Percentiles rank a stretch among this genome's conserved stretches.
These are phyloP conservation scores for Dictyostelium capitatum DNA, from an alignment of 78 protist species.

Conservation along the genomic window DNA sequence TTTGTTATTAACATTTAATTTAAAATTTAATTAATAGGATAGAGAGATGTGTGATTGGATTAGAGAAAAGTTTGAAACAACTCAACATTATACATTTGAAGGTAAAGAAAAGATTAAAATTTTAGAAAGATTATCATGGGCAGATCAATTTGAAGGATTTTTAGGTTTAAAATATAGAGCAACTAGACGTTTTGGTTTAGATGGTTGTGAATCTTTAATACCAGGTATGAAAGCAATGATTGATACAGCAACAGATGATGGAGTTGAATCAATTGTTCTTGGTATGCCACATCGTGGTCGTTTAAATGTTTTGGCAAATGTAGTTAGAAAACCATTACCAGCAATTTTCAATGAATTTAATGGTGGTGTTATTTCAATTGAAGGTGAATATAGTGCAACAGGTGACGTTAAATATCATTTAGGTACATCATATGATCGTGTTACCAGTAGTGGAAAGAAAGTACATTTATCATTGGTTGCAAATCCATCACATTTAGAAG, in stretches of 20 bases:
- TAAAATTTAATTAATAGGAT: neutral
- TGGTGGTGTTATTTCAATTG: constrained; percentile 74
- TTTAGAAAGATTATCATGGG: constrained; percentile 86
- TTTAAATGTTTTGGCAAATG: constrained; percentile 94
- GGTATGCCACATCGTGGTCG: constrained; percentile 99
- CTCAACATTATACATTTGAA: neutral
- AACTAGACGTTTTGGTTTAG: constrained; percentile 94
- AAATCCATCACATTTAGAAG: constrained; percentile 99
- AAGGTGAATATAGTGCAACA: constrained; percentile 81
- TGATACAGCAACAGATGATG: constrained; percentile 88
- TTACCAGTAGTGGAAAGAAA: constrained; percentile 76
- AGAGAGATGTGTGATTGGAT: constrained; percentile 89
- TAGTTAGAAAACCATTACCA: constrained; percentile 93
- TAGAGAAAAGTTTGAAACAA: constrained; percentile 81
- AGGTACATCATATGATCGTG: constrained; percentile 90
- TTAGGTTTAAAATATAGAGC: constrained; percentile 58
- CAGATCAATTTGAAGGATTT: constrained; percentile 87
- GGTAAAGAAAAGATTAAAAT: constrained; percentile 69
- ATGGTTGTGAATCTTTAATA: constrained; percentile 95
- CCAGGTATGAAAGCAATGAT: constrained; percentile 93
- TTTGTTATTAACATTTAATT: neutral
- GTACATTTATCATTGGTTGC: constrained; percentile 94
- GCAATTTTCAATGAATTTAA: constrained; percentile 95
- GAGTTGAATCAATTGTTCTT: constrained; percentile 90
- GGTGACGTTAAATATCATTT: constrained; percentile 99